Evolutionary conservation across 2,329 filamentous ascomycete species (phyloP).

Genomic region (Colletotrichum chrysophilum): DNA sequence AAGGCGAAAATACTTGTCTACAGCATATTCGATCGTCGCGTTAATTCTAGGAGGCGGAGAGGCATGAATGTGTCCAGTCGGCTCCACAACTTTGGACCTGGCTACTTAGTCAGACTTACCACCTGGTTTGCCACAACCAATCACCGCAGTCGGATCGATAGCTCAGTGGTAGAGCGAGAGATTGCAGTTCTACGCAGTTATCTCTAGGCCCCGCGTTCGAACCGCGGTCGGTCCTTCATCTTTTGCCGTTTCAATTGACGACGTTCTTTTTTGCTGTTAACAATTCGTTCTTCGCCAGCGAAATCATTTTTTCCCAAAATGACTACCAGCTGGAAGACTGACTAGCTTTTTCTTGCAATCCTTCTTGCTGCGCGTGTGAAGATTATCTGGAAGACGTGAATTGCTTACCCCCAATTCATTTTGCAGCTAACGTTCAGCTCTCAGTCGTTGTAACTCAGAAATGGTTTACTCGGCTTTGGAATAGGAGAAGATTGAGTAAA

Average conservation of each 20-base stretch:
- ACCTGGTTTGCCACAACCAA: accelerated
- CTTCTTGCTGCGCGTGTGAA: neutral
- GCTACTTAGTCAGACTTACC: neutral
- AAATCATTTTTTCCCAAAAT: no score
- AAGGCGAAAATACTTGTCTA: neutral
- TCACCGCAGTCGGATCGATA: constrained; percentile 9
- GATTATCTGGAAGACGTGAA: neutral
- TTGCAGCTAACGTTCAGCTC: no score
- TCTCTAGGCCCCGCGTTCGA: constrained; percentile 19
- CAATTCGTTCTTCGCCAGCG: neutral
- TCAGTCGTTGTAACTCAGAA: no score
- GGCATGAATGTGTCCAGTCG: neutral
- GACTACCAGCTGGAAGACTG: no score
- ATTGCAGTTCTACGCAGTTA: constrained; percentile 12
- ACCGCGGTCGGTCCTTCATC: constrained; percentile 4
- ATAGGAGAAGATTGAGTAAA: neutral
- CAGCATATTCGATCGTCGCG: neutral
- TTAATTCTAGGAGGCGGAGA: neutral
- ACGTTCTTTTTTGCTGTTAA: neutral
- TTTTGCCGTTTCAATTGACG: neutral
- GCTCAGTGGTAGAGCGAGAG: constrained; percentile 20
- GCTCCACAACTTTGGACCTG: neutral
- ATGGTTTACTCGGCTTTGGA: neutral
- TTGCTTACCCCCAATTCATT: no score
- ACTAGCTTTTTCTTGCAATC: no score